Percentiles rank a stretch among this genome's conserved stretches.
phyloP scores from a whole-genome alignment of 768 basidiomycete genomes.

The Gymnopilus dilepis region DNA sequence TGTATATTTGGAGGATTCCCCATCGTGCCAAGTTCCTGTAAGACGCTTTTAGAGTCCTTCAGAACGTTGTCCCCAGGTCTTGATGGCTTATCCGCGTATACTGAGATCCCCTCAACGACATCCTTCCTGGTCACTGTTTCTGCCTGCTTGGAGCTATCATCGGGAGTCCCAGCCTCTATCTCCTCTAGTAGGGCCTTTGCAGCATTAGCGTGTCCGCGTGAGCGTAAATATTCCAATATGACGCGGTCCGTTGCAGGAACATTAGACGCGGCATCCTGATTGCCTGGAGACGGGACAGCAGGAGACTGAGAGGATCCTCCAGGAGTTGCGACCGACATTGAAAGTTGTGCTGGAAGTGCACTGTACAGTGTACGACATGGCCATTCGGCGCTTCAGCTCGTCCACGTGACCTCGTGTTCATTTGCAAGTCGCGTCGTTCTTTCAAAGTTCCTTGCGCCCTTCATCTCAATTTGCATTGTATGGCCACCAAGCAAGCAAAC shows the following conservation, averaged over 20 bases:
- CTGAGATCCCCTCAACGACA: conserved; percentile 60
- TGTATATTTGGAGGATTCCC: conserved; percentile 77
- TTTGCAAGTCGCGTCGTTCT: conserved; percentile 25
- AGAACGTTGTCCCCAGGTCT: conserved; percentile 72
- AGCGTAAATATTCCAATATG: conserved; percentile 54
- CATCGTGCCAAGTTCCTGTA: conserved; percentile 71
- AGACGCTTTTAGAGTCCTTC: conserved; percentile 66
- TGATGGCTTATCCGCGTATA: conserved; percentile 71
- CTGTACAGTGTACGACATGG: too few species aligned
- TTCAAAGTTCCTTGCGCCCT: conserved; percentile 14
- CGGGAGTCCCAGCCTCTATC: conserved; percentile 47
- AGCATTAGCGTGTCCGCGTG: conserved; percentile 51
- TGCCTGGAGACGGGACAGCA: conserved; percentile 51
- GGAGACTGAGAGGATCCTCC: conserved; percentile 57
- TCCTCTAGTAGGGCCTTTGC: conserved; percentile 55
- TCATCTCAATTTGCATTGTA: conserved; percentile 24
- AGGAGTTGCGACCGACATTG: conserved; percentile 56
- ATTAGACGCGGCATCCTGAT: conserved; percentile 40
- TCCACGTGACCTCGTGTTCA: conserved; percentile 39
- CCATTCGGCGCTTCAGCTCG: neutral
- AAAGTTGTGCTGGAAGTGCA: too few species aligned
- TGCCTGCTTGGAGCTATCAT: conserved; percentile 46
- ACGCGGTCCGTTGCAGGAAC: conserved; percentile 46
- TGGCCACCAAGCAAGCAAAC: conserved; percentile 55
- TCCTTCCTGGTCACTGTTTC: conserved; percentile 54